A percentile compares a stretch with the other conserved stretches of the same genome.
Evolutionary conservation across 1,284 basidiomycete species (phyloP).

Genomic region (Rhodotorula sp.): DNA sequence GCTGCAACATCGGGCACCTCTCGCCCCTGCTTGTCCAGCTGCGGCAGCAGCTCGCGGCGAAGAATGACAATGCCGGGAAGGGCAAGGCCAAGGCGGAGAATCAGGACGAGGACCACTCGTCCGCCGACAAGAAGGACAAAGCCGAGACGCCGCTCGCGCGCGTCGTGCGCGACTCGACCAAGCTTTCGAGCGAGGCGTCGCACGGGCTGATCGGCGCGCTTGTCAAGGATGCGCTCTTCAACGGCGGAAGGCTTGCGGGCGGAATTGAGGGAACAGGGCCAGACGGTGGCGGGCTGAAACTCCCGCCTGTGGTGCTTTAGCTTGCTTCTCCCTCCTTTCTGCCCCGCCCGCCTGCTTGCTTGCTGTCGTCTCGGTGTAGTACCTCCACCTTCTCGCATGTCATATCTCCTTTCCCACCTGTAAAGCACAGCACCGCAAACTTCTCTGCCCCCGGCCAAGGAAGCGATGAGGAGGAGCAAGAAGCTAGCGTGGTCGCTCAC

Average conservation of each 20-base stretch:
- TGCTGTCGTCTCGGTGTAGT: not conserved
- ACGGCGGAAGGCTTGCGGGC: conserved; percentile 21
- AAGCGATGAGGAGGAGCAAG: too few species aligned
- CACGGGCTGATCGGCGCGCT: conserved; percentile 39
- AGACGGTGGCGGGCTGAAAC: conserved; percentile 7
- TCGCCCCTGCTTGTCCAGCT: conserved; percentile 38
- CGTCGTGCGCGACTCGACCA: conserved; percentile 39
- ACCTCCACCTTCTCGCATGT: not conserved
- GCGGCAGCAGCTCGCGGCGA: conserved; percentile 15
- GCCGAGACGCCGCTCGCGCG: conserved; percentile 35
- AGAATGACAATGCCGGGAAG: conserved; percentile 2
- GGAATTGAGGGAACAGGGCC: not conserved
- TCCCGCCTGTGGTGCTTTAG: conserved; percentile 34
- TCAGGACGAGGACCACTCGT: not conserved
- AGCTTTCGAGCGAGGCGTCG: conserved; percentile 33
- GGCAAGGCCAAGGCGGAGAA: conserved; percentile 13
- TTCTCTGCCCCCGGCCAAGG: too few species aligned
- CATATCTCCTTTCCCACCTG: too few species aligned
- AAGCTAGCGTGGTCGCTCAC: too few species aligned
- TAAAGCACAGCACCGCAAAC: too few species aligned
- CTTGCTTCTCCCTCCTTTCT: not conserved
- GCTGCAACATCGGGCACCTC: conserved; percentile 36
- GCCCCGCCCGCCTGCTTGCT: not conserved
- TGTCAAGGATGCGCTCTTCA: conserved; percentile 43
- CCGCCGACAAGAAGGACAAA: conserved; percentile 3